Evolutionary conservation across 2,329 filamentous ascomycete species (phyloP).

Genomic region (Aciculosporium take): DNA sequence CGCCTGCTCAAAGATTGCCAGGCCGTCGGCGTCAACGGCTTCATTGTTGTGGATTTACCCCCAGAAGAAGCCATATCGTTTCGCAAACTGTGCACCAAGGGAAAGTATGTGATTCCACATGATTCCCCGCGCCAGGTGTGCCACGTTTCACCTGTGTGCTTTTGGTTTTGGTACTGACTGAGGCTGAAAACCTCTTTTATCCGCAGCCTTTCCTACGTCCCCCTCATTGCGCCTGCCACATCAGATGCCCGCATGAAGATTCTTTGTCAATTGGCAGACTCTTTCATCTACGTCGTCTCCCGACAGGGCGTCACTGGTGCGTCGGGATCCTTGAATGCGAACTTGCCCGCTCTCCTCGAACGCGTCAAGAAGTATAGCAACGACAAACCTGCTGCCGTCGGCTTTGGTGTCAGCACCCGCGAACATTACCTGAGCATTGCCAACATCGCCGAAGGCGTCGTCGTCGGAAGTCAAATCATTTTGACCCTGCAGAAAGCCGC

Average conservation of each 20-base stretch:
- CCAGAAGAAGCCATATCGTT: constrained; percentile 93
- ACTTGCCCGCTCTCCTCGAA: constrained; percentile 66
- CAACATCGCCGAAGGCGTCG: constrained; percentile 78
- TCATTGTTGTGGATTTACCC: constrained; percentile 90
- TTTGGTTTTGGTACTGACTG: too few relatives aligned
- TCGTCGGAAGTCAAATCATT: constrained; percentile 93
- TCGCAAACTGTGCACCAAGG: constrained; percentile 66
- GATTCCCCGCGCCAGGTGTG: too few relatives aligned
- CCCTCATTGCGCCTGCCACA: constrained; percentile 88
- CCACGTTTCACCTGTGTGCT: too few relatives aligned
- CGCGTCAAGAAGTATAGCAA: constrained; percentile 88
- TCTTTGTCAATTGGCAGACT: constrained; percentile 91
- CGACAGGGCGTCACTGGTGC: constrained; percentile 94
- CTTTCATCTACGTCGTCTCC: constrained; percentile 97
- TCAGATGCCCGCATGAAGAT: constrained; percentile 89
- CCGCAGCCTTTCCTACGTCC: constrained; percentile 73
- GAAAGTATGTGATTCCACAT: constrained; percentile 47
- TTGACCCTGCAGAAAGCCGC: constrained; percentile 44
- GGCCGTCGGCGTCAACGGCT: constrained; percentile 78
- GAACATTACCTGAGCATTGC: constrained; percentile 86
- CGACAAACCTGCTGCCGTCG: constrained; percentile 78
- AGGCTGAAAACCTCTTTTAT: too few relatives aligned
- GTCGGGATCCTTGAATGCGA: constrained; percentile 64
- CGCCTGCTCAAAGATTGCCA: constrained; percentile 71
- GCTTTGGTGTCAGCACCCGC: constrained; percentile 89